phyloP scores from a whole-genome alignment of 2,329 filamentous ascomycete genomes.

The Fusarium dlaminii region DNA sequence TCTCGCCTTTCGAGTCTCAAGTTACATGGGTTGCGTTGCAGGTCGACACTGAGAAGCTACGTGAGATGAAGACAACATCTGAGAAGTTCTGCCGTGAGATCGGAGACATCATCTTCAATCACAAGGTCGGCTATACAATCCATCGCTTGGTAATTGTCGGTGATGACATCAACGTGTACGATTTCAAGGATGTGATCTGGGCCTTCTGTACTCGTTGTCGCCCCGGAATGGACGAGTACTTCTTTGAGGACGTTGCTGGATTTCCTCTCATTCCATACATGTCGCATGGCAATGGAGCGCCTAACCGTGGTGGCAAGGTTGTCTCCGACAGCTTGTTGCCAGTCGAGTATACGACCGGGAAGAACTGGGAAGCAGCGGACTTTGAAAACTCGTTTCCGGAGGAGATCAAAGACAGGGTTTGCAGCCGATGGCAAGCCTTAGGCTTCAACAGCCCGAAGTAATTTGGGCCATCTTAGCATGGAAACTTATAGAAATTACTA shows the following conservation, averaged over 20 bases:
- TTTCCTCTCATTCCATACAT: slow-evolving; percentile 60
- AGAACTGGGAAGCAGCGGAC: slow-evolving; percentile 42
- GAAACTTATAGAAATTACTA: background rate
- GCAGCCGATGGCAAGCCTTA: background rate
- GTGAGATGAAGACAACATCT: slow-evolving; percentile 43
- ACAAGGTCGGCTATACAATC: slow-evolving; percentile 52
- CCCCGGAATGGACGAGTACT: slow-evolving; percentile 53
- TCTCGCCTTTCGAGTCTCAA: slow-evolving; percentile 56
- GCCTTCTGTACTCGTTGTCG: slow-evolving; percentile 59
- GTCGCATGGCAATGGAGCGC: slow-evolving; percentile 50
- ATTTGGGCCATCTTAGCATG: rapidly evolving
- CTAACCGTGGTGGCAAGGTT: slow-evolving; percentile 54
- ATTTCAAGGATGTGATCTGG: slow-evolving; percentile 58
- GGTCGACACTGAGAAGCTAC: slow-evolving; percentile 65
- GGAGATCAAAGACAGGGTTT: slow-evolving; percentile 3
- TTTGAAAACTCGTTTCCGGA: slow-evolving; percentile 49
- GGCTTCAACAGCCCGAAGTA: background rate
- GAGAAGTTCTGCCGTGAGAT: slow-evolving; percentile 20
- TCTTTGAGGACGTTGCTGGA: slow-evolving; percentile 54
- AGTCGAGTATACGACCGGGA: slow-evolving; percentile 51
- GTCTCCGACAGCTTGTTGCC: slow-evolving; percentile 56
- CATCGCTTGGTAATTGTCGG: slow-evolving; percentile 57
- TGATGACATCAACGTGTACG: slow-evolving; percentile 58
- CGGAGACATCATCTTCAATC: slow-evolving; percentile 2
- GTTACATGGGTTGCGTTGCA: slow-evolving; percentile 62